These are phyloP conservation scores for Aspergillus ochraceus DNA, from an alignment of 2,329 filamentous ascomycete species.

Conservation along the genomic window DNA sequence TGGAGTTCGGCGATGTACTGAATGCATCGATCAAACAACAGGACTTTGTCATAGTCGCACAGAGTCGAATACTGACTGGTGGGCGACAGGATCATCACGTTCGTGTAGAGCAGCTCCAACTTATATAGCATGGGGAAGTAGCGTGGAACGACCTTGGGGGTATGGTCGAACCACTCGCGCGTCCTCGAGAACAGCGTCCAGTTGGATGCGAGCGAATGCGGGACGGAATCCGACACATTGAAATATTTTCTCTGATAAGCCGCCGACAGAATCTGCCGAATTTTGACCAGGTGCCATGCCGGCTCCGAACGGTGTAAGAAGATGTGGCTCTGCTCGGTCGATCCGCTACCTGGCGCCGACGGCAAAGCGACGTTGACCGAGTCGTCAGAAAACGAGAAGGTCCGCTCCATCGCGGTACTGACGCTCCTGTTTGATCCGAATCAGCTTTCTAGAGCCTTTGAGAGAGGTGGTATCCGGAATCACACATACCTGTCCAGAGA, in stretches of 20 bases:
- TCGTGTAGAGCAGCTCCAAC: slow-evolving; percentile 86
- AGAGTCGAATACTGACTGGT: slow-evolving; percentile 70
- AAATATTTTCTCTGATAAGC: slow-evolving; percentile 92
- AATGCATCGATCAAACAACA: slow-evolving; percentile 84
- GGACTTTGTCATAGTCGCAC: slow-evolving; percentile 71
- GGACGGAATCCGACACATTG: slow-evolving; percentile 66
- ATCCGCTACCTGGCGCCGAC: slow-evolving; percentile 47
- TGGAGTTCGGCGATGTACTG: slow-evolving; percentile 77
- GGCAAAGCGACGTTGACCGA: slow-evolving; percentile 80
- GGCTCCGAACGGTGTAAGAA: slow-evolving; percentile 64
- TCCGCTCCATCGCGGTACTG: slow-evolving; percentile 80
- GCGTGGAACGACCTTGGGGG: slow-evolving; percentile 65
- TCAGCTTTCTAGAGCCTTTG: not conserved
- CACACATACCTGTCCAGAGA: slow-evolving; percentile 73
- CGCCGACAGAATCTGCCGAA: slow-evolving; percentile 80
- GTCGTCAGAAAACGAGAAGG: slow-evolving; percentile 93
- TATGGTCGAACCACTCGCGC: slow-evolving; percentile 73
- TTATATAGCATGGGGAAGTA: slow-evolving; percentile 76
- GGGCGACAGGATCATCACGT: slow-evolving; percentile 83
- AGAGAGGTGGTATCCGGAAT: not conserved
- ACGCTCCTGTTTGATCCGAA: slow-evolving; percentile 61
- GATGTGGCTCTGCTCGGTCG: slow-evolving; percentile 41
- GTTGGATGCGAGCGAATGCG: slow-evolving; percentile 58
- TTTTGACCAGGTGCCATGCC: slow-evolving; percentile 74
- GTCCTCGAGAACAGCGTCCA: slow-evolving; percentile 57